Conservation (phyloP, 2,329 filamentous ascomycete species). For the Ceratocystis harringtonii region DNA sequence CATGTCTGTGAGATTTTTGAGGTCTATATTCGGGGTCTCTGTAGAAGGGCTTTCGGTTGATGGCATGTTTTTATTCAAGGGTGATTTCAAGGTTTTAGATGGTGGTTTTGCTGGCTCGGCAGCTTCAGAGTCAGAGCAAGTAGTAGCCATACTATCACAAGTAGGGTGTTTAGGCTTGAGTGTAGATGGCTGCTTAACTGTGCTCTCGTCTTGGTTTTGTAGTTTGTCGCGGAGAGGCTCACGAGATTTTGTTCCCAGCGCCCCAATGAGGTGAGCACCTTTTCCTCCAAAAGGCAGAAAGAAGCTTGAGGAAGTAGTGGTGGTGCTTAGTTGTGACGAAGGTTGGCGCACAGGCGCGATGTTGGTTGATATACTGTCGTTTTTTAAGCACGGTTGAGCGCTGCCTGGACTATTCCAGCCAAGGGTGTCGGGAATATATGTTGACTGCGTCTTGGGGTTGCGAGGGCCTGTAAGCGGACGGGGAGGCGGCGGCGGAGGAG, state of each 20-base stretch:
- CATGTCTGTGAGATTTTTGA: conserved; percentile 35
- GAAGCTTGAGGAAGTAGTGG: conserved; percentile 35
- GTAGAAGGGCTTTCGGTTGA: background rate
- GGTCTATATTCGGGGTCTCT: conserved; percentile 23
- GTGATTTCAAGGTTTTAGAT: background rate
- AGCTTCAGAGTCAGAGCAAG: conserved; percentile 18
- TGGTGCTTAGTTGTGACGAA: conserved; percentile 40
- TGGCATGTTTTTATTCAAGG: background rate
- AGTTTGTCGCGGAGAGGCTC: conserved; percentile 24
- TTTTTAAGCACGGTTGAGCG: conserved; percentile 18
- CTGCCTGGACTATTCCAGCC: conserved; percentile 33
- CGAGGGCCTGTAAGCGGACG: conserved; percentile 11
- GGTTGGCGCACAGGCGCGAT: conserved; percentile 36
- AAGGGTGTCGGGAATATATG: conserved; percentile 41
- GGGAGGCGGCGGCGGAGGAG: background rate
- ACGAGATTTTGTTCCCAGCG: conserved; percentile 24
- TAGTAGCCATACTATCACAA: conserved; percentile 17
- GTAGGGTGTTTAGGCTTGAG: background rate
- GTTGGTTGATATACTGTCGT: conserved; percentile 18
- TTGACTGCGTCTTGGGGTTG: conserved; percentile 23
- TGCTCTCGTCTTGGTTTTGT: background rate
- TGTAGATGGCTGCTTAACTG: background rate
- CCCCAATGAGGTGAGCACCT: conserved; percentile 39
- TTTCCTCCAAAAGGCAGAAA: conserved; percentile 41
- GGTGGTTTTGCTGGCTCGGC: background rate